Conservation (phyloP, 2,329 filamentous ascomycete genomes). For the Stenocarpella maydis region DNA sequence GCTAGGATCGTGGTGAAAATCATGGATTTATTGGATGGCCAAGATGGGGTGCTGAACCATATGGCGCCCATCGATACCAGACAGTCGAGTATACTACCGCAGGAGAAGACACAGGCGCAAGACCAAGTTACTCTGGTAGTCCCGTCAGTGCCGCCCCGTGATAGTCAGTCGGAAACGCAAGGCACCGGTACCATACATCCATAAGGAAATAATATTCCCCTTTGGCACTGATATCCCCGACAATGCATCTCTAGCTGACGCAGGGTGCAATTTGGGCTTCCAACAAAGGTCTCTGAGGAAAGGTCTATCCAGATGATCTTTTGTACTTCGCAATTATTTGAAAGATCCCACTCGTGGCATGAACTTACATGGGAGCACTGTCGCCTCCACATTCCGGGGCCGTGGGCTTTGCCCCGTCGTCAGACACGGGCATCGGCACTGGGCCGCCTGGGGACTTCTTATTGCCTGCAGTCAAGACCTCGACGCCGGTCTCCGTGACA, state of each 20-base stretch:
- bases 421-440: slow-evolving; percentile 60
- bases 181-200: not conserved
- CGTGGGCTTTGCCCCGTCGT: not conserved
- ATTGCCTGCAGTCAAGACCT: slow-evolving; percentile 79
- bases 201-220: not conserved
- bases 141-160: too few species aligned
- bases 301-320: not conserved
- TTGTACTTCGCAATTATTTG: too few species aligned
- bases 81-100: not conserved
- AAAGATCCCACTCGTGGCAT: too few species aligned
- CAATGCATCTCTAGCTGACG: too few species aligned
- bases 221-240: too few species aligned
- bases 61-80: not conserved
- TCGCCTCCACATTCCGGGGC: not conserved
- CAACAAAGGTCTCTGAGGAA: not conserved
- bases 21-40: not conserved
- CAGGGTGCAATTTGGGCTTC: too few species aligned
- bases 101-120: not conserved
- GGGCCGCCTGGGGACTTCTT: slow-evolving; percentile 81
- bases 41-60: not conserved
- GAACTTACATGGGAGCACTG: not conserved
- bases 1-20: too few species aligned
- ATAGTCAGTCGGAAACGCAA: not conserved
- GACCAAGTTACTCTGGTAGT: not conserved
- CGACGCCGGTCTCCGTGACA: slow-evolving; percentile 84